Evolutionary conservation across 768 basidiomycete genomes (phyloP).

Genomic region (Mycena rosella): DNA sequence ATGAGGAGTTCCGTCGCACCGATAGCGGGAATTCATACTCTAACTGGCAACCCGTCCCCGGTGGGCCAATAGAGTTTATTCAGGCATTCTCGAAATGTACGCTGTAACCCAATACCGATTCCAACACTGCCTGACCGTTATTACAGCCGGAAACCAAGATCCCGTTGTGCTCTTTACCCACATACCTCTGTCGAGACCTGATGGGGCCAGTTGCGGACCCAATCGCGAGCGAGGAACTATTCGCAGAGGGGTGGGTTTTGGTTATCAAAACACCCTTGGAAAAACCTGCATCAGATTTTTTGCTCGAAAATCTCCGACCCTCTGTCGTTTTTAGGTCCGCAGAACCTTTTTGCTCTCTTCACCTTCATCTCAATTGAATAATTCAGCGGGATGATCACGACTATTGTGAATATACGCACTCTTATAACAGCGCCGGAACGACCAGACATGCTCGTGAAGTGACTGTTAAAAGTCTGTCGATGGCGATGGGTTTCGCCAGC

Average conservation of each 20-base stretch:
- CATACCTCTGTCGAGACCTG: conserved; percentile 87
- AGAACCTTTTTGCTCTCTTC: neutral
- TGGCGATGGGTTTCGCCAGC: conserved; percentile 87
- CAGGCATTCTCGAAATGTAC: conserved; percentile 56
- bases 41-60: conserved; percentile 62
- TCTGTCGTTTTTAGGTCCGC: conserved; percentile 80
- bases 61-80: conserved; percentile 70
- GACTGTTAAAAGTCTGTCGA: conserved; percentile 90
- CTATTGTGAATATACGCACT: conserved; percentile 85
- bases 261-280: conserved; percentile 89
- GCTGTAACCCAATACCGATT: conserved; percentile 10
- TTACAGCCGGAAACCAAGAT: conserved; percentile 47
- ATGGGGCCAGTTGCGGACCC: conserved; percentile 79
- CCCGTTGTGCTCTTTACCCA: conserved; percentile 86
- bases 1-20: conserved; percentile 74
- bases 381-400: conserved; percentile 94
- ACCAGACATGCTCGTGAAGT: conserved; percentile 70
- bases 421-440: conserved; percentile 42
- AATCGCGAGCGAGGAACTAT: conserved; percentile 82
- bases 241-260: conserved; percentile 78
- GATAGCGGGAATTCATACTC: conserved; percentile 43
- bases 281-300: conserved; percentile 71
- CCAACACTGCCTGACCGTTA: conserved; percentile 11
- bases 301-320: conserved; percentile 76
- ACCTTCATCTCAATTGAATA: conserved; percentile 8